phyloP scores from a whole-genome alignment of 2,329 filamentous ascomycete genomes.

The Aspergillus terreus region DNA sequence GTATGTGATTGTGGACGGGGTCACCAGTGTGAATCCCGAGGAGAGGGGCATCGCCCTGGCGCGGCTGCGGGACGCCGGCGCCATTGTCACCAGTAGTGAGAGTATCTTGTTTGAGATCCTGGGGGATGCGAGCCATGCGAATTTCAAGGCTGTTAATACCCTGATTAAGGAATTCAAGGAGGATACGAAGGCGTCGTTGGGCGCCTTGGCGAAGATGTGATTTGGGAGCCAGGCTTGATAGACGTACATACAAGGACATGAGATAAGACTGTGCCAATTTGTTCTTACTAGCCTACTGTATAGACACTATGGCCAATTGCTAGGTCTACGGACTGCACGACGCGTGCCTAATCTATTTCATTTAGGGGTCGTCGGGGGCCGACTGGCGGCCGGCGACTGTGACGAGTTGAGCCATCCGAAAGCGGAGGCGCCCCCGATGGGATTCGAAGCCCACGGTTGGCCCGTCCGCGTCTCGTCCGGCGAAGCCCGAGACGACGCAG shows the following conservation, averaged over 20 bases:
- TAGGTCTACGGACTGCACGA: not conserved
- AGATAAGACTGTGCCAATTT: no score
- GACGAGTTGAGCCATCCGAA: constrained; percentile 81
- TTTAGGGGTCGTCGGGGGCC: constrained; percentile 16
- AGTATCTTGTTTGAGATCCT: constrained; percentile 85
- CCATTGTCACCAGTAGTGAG: constrained; percentile 80
- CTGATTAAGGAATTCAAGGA: constrained; percentile 74
- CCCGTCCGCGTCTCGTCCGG: constrained; percentile 28
- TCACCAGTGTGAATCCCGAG: constrained; percentile 79
- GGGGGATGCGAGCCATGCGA: constrained; percentile 69
- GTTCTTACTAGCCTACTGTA: no score
- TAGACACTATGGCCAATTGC: no score
- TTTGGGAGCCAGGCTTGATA: not conserved
- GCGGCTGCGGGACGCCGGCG: constrained; percentile 71
- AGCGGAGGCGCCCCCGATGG: constrained; percentile 85
- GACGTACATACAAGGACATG: no score
- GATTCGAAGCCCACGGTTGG: constrained; percentile 66
- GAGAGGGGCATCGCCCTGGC: constrained; percentile 78
- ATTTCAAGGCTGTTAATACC: constrained; percentile 68
- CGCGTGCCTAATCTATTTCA: constrained; percentile 22
- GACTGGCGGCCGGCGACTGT: constrained; percentile 16
- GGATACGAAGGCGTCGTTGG: constrained; percentile 67
- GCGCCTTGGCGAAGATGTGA: constrained; percentile 61
- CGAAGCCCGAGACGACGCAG: constrained; percentile 17
- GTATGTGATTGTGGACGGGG: constrained; percentile 83